Conservation (phyloP, 2,329 filamentous ascomycete species). For the Venturia pyrina region DNA sequence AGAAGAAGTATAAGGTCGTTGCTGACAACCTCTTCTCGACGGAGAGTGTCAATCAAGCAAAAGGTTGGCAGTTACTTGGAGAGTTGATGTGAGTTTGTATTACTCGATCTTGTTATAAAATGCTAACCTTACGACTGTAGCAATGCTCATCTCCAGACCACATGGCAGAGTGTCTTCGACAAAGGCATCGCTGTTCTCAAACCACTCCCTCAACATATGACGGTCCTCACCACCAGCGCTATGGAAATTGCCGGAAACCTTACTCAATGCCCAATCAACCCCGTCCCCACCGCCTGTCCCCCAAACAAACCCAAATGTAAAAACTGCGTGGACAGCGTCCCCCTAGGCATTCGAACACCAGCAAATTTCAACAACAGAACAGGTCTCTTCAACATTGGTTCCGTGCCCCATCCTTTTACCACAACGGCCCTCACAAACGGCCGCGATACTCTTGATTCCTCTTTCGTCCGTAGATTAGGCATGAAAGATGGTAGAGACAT, state of each 20-base stretch:
- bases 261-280: constrained; percentile 57
- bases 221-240: constrained; percentile 59
- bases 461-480: constrained; percentile 42
- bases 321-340: constrained; percentile 57
- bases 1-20: constrained; percentile 57
- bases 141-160: constrained; percentile 72
- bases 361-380: constrained; percentile 62
- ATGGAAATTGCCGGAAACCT: constrained; percentile 66
- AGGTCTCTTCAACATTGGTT: constrained; percentile 69
- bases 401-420: constrained; percentile 87
- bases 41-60: constrained; percentile 38
- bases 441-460: constrained; percentile 33
- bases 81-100: constrained; percentile 57
- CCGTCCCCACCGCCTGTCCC: constrained; percentile 69
- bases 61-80: constrained; percentile 57
- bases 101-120: constrained; percentile 50
- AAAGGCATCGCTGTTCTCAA: constrained; percentile 74
- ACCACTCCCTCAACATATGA: constrained; percentile 66
- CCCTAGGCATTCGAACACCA: constrained; percentile 58
- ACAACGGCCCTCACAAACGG: constrained; percentile 54
- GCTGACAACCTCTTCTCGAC: constrained; percentile 44
- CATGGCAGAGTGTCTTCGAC: constrained; percentile 71
- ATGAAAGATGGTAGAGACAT: constrained; percentile 58
- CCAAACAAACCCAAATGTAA: constrained; percentile 68
- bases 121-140: constrained; percentile 65